Evolutionary conservation across 305 asterid species (phyloP), one percentile per base, ranked within the genome.

Genomic region (Fraxinus greggii): DNA sequence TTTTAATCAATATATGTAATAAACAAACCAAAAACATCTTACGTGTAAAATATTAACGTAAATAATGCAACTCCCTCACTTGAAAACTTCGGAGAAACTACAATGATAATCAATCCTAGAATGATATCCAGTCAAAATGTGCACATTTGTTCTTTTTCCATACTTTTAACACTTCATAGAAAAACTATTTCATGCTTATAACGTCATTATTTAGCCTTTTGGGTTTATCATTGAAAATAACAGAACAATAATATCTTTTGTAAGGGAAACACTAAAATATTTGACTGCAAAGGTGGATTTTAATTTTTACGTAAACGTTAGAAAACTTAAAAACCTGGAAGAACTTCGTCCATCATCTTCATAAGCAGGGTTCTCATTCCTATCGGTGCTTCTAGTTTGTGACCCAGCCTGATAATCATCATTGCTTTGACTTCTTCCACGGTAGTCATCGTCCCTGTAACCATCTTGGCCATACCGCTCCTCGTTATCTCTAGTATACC

Each of bases 301-400:
- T 54, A 19, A 6, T 54, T n/a, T 54, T 54, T 70, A 65, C 42
- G 75, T 69, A 76, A 36, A 74, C 29, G 36, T 65, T 29, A 15
- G 40, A 51, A 54, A 83, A 83, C 51, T 63, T 65, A 82, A 86
- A 84, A 79, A 96, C 99, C 99, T 93, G 80, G 94, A 90, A 81
- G 97, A 89, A 81, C 92, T 88, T 81, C 92, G 99, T 67, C 92
- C 92, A 87, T 96, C 98, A 83, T 93, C 94, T 80, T 92, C 99
- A 87, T 84, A 88, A 79, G 87, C 86, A 82, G 82, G 88, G 75
- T 87, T 90, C 79, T 88, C 84, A 78, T 91, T 93, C 79, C 80
- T 88, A 76, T 93, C 97, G 83, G 92, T 90, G 89, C 96, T 92
- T 88, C 92, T 92, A 88, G 97, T 89, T 88, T 97, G 92, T 77